Conservation (phyloP, 1,284 basidiomycete species). For the Neolentinus lepideus region DNA sequence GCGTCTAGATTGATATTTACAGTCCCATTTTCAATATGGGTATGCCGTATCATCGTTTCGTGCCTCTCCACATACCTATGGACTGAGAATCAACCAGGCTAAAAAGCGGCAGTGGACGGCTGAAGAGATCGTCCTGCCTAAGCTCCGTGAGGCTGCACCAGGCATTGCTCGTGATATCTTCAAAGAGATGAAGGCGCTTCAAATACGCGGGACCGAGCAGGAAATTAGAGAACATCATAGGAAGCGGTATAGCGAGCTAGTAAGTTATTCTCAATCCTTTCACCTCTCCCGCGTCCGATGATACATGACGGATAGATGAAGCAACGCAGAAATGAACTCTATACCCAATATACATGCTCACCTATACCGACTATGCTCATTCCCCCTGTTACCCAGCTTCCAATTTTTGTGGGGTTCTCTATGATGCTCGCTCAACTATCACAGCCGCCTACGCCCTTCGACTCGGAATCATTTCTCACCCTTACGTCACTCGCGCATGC, state of each 20-base stretch:
- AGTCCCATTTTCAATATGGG: conserved; percentile 79
- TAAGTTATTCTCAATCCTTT: conserved; percentile 24
- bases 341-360: conserved; percentile 48
- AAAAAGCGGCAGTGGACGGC: conserved; percentile 56
- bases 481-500: conserved; percentile 63
- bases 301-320: conserved; percentile 35
- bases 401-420: conserved; percentile 64
- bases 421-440: conserved; percentile 52
- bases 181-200: conserved; percentile 50
- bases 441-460: conserved; percentile 52
- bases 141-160: conserved; percentile 48
- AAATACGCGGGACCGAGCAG: conserved; percentile 46
- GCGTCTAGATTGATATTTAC: conserved; percentile 57
- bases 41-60: conserved; percentile 27
- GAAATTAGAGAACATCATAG: conserved; percentile 40
- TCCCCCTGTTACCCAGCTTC: conserved; percentile 63
- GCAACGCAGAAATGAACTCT: conserved; percentile 49
- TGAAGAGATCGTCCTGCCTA: conserved; percentile 64
- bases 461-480: conserved; percentile 69
- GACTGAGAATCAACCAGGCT: conserved; percentile 33
- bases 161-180: conserved; percentile 44
- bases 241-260: conserved; percentile 29
- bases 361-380: conserved; percentile 53
- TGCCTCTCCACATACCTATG: conserved; percentile 3
- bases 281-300: not conserved